phyloP scores from a whole-genome alignment of 768 basidiomycete species.

The Clavulina sp. region DNA sequence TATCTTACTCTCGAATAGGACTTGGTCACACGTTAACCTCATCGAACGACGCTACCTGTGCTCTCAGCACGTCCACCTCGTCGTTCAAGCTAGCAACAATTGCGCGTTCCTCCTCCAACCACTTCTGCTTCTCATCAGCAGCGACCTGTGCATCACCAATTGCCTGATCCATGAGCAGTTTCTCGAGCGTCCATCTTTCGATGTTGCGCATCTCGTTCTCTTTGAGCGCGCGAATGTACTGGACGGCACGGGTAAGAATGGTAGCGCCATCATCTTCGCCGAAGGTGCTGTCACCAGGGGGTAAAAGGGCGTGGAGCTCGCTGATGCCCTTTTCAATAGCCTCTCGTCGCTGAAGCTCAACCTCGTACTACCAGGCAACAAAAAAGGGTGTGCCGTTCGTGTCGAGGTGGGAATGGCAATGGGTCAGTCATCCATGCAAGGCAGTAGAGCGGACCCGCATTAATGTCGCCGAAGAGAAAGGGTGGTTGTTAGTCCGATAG shows the following conservation, averaged over 20 bases:
- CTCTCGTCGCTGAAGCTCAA: slow-evolving; percentile 83
- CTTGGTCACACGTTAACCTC: no score
- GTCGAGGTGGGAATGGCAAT: no score
- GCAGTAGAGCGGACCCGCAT: no score
- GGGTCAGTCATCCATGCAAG: no score
- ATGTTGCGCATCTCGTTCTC: slow-evolving; percentile 83
- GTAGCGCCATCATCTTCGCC: slow-evolving; percentile 78
- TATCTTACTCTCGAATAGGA: no score
- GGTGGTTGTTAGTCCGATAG: background rate
- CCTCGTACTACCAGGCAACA: slow-evolving; percentile 91
- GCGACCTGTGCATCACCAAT: slow-evolving; percentile 24
- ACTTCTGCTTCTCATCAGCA: slow-evolving; percentile 60
- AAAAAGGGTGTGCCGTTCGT: no score
- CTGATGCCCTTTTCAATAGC: slow-evolving; percentile 97
- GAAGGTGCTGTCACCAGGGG: slow-evolving; percentile 67
- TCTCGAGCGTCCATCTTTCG: slow-evolving; percentile 88
- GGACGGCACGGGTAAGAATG: slow-evolving; percentile 71
- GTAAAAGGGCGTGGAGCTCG: slow-evolving; percentile 74
- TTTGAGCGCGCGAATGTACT: slow-evolving; percentile 82
- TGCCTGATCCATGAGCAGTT: slow-evolving; percentile 75
- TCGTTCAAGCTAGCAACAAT: background rate
- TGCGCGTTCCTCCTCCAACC: slow-evolving; percentile 64
- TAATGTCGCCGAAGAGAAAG: background rate
- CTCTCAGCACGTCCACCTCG: slow-evolving; percentile 7
- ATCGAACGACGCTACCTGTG: background rate